phyloP scores from a whole-genome alignment of 2,329 filamentous ascomycete genomes.

The Immersiporthe knoxdaviesiana region DNA sequence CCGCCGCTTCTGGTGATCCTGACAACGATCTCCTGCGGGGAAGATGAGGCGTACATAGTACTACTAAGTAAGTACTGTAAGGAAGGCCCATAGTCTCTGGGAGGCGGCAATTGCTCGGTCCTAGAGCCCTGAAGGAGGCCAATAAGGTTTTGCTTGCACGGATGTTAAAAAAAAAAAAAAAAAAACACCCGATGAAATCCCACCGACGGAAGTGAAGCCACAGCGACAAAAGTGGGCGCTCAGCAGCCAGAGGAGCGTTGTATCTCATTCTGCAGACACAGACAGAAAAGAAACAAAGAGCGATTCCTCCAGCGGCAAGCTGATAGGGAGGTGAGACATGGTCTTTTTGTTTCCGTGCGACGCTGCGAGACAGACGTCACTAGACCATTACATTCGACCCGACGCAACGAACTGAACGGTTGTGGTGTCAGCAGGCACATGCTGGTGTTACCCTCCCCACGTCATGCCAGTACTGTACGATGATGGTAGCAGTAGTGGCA shows the following conservation, averaged over 20 bases:
- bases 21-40: background rate
- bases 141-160: background rate
- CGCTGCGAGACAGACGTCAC: conserved; percentile 3
- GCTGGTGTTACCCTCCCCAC: background rate
- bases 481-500: background rate
- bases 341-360: background rate
- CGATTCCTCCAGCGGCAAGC: background rate
- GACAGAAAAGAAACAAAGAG: background rate
- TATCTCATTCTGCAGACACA: background rate
- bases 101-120: background rate
- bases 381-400: conserved; percentile 6
- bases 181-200: background rate
- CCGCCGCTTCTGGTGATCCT: background rate
- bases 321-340: conserved; percentile 6
- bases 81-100: background rate
- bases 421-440: conserved; percentile 11
- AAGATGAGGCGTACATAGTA: no score
- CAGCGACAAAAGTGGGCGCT: background rate
- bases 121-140: background rate
- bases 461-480: no score
- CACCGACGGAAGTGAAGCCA: background rate
- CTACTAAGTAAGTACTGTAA: no score
- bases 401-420: background rate
- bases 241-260: background rate
- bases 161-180: no score